These are phyloP conservation scores for Aspergillus latus DNA, from an alignment of 2,329 filamentous ascomycete species.

Conservation along the genomic window DNA sequence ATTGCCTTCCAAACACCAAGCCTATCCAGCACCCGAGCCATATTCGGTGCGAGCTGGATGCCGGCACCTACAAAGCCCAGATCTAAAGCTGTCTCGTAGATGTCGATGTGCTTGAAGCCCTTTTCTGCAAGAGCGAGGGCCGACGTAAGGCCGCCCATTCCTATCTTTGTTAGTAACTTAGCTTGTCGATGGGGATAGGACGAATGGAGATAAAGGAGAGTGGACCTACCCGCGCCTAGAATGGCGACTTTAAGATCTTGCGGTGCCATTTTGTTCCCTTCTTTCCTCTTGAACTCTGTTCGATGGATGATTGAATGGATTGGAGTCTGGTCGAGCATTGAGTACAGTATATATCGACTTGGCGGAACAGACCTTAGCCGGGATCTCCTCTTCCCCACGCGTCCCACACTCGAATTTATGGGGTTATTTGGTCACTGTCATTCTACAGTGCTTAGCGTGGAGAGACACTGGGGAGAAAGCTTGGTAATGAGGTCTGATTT, in stretches of 20 bases:
- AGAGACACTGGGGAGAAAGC: background rate
- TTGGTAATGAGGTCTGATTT: background rate
- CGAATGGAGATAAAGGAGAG: background rate
- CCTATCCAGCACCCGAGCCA: conserved; percentile 71
- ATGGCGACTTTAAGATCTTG: conserved; percentile 47
- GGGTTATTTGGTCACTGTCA: background rate
- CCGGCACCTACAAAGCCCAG: conserved; percentile 82
- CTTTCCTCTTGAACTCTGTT: too few species aligned
- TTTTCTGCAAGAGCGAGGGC: conserved; percentile 73
- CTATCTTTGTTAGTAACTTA: background rate
- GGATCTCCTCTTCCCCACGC: conserved; percentile 14
- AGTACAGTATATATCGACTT: background rate
- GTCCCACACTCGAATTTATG: conserved; percentile 14
- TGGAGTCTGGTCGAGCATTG: background rate
- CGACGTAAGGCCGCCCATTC: conserved; percentile 74
- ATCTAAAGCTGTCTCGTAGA: conserved; percentile 71
- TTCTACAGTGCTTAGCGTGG: background rate
- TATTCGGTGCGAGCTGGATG: conserved; percentile 81
- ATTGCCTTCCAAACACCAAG: conserved; percentile 73
- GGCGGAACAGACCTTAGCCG: conserved; percentile 19
- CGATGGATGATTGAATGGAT: too few species aligned
- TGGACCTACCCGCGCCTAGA: conserved; percentile 44
- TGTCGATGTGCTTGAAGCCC: conserved; percentile 70
- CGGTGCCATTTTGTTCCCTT: conserved; percentile 26
- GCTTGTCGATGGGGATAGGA: background rate